Evolutionary conservation across 2,329 filamentous ascomycete species (phyloP), one percentile per base, ranked within the genome.

Genomic region (Escovopsis sp.): DNA sequence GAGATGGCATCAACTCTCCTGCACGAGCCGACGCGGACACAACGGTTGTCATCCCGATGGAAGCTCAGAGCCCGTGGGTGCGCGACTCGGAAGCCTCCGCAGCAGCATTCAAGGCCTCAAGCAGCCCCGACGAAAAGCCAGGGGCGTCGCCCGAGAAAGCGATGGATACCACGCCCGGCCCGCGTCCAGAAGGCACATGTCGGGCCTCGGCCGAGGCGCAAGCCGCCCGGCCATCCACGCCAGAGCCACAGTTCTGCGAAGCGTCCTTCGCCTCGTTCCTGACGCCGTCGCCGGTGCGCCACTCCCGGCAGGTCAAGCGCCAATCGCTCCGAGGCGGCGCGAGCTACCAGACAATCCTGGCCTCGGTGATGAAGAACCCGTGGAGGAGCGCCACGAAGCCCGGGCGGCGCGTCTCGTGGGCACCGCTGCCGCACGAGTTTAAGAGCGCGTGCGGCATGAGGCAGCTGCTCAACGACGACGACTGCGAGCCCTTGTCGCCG

Each of bases 181-280:
- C 7, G 15, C 7, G 6, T 37, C 12, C 28, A 32, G 35, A 8
- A 23, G 23, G 18, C 34, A 4, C 7, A 15, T 12, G n/a, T 18
- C 34, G 19, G 23, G 9, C 35, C 12, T 6, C 23, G 23, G 23
- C 35, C 18, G 18, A 37, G 6, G 35, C 35, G 23, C 18, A 37
- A 23, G 8, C 12, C 11, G 26, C 26, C 15, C 51, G 55, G 44
- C 49, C 61, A 30, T 57, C 59, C 2, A 69, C 67, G 1, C 65
- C 69, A 6, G 67, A 73, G 40, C 62, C 67, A 12, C 64, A 64
- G 4, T 59, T 72, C 28, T 66, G 66, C 0, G 60, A 73, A 49
- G 72, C 69, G 47, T 64, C 70, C 0, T 75, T 75, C 51, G 63
- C 68, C 1, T 64, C 66, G 1, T 75, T 75, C 51, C 65, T 70